Conservation (phyloP, 2,329 filamentous ascomycete species). For the Pseudogymnoascus sp. region DNA sequence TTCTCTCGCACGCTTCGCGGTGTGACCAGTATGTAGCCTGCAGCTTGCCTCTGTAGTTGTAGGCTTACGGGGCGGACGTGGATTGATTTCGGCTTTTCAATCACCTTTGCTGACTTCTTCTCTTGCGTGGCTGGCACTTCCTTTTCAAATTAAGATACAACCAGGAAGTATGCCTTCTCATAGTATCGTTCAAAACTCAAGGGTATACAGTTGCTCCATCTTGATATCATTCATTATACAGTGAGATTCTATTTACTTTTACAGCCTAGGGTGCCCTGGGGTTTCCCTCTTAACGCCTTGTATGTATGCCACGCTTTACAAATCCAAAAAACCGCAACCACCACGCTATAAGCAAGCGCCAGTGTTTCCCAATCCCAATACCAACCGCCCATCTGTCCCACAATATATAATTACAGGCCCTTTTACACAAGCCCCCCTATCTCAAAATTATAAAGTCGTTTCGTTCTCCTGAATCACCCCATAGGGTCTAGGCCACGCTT, state of each 20-base stretch:
- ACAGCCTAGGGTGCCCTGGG: not conserved
- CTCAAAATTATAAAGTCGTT: slow-evolving; percentile 6
- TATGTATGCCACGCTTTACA: not conserved
- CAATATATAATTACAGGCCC: not conserved
- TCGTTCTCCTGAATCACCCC: not conserved
- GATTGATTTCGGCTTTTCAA: too few relatives aligned
- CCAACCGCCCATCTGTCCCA: not conserved
- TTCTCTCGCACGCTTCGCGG: too few relatives aligned
- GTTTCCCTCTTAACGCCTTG: slow-evolving; percentile 2
- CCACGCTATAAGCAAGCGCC: not conserved
- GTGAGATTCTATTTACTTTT: slow-evolving; percentile 8
- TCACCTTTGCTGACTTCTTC: too few relatives aligned
- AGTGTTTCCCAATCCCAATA: not conserved
- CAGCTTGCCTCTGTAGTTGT: too few relatives aligned
- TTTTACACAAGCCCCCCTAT: not conserved
- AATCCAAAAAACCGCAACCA: not conserved
- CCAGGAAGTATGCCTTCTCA: too few relatives aligned
- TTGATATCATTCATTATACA: slow-evolving; percentile 9
- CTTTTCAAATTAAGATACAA: too few relatives aligned
- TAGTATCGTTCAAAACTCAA: not conserved
- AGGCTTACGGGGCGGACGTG: too few relatives aligned
- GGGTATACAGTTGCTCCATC: not conserved
- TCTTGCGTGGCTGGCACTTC: too few relatives aligned
- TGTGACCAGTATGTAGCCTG: too few relatives aligned
- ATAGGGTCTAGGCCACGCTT: slow-evolving; percentile 48